These are phyloP conservation scores for Wickerhamomyces pijperi DNA, from an alignment of 805 yeast genomes.

Conservation along the genomic window DNA sequence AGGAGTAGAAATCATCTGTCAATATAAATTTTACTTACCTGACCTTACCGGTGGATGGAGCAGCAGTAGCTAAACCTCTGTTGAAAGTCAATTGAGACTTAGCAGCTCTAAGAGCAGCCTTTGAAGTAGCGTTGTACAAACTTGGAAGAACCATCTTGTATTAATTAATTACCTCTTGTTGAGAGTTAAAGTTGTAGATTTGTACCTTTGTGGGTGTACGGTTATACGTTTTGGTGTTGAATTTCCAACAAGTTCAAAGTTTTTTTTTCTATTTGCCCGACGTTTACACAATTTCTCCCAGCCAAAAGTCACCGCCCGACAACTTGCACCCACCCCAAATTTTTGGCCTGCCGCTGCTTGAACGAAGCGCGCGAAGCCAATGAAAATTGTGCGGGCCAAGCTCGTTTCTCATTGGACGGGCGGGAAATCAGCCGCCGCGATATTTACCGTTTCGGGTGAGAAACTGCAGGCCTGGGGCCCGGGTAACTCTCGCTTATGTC, in stretches of 20 bases:
- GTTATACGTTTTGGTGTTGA: neutral
- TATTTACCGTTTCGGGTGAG: neutral
- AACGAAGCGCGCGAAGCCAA: neutral
- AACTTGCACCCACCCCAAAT: neutral
- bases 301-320: too few species aligned
- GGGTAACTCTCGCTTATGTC: too few species aligned
- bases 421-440: neutral
- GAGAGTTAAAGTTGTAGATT: too few species aligned
- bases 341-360: neutral
- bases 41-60: conserved; percentile 72
- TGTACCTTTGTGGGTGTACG: neutral
- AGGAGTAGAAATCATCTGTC: too few species aligned
- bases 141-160: conserved; percentile 39
- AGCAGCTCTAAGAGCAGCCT: conserved; percentile 83
- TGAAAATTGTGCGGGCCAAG: neutral
- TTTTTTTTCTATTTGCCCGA: conserved; percentile 3
- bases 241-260: conserved; percentile 2
- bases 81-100: conserved; percentile 66
- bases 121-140: conserved; percentile 56
- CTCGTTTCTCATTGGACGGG: neutral
- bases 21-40: conserved; percentile 52
- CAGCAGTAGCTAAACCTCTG: conserved; percentile 73
- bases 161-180: neutral
- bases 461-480: neutral
- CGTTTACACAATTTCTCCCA: too few species aligned